Percentiles rank a stretch among this genome's conserved stretches.
Conservation (phyloP, 805 yeast species). For the Kodamaea kakaduensis region DNA sequence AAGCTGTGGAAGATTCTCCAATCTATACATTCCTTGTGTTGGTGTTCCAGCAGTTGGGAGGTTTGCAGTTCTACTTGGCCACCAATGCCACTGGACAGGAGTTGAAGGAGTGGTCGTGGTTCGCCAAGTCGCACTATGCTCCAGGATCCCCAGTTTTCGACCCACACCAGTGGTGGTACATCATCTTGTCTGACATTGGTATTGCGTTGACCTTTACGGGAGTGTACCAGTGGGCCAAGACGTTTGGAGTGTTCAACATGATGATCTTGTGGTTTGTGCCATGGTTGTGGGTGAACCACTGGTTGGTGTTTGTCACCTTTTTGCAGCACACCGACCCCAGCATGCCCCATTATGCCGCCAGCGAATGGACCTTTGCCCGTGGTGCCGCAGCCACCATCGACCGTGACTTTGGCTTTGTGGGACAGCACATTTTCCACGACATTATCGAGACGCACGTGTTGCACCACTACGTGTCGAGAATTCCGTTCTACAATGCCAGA, state of each 20-base stretch:
- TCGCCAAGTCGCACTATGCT: slow-evolving; percentile 45
- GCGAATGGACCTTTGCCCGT: slow-evolving; percentile 60
- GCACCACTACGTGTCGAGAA: slow-evolving; percentile 53
- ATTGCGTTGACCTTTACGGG: slow-evolving; percentile 40
- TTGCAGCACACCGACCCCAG: slow-evolving; percentile 60
- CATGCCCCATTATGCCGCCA: slow-evolving; percentile 54
- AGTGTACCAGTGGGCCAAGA: slow-evolving; percentile 50
- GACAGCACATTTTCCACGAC: slow-evolving; percentile 54
- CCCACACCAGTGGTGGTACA: slow-evolving; percentile 50
- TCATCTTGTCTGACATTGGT: slow-evolving; percentile 55
- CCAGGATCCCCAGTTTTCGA: slow-evolving; percentile 56
- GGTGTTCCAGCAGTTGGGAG: slow-evolving; percentile 54
- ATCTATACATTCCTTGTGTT: slow-evolving; percentile 40
- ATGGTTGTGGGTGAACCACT: slow-evolving; percentile 57
- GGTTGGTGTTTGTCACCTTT: slow-evolving; percentile 62
- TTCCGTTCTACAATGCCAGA: slow-evolving; percentile 54
- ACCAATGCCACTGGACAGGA: slow-evolving; percentile 52
- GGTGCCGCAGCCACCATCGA: slow-evolving; percentile 68
- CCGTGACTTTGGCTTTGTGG: slow-evolving; percentile 57
- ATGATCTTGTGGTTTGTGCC: slow-evolving; percentile 56
- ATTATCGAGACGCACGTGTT: slow-evolving; percentile 56
- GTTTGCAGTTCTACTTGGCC: slow-evolving; percentile 47
- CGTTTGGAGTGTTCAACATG: slow-evolving; percentile 48
- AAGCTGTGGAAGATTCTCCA: slow-evolving; percentile 54
- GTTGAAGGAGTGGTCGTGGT: slow-evolving; percentile 16